Percentiles rank a stretch among this genome's conserved stretches.
Conservation (phyloP, 805 yeast genomes). For the Crinitomyces ghanaensis region DNA sequence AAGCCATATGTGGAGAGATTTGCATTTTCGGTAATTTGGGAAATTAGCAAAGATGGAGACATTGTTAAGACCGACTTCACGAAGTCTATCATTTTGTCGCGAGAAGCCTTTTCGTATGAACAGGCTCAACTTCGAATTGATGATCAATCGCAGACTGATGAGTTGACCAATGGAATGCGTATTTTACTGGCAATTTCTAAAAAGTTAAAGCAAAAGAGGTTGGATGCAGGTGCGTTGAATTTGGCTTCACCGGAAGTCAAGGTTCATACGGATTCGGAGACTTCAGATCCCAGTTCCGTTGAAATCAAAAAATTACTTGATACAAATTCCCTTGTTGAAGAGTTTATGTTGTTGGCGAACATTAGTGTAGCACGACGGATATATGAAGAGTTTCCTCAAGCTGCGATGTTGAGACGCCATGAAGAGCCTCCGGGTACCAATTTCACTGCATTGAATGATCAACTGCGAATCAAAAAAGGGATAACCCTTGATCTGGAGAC, state of each 20-base stretch:
- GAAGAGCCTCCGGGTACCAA: constrained; percentile 95
- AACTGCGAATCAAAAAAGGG: constrained; percentile 70
- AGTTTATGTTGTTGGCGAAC: constrained; percentile 95
- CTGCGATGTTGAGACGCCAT: constrained; percentile 97
- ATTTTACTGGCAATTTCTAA: constrained; percentile 69
- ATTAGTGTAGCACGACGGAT: constrained; percentile 91
- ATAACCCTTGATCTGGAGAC: constrained; percentile 69
- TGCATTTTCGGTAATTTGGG: constrained; percentile 96
- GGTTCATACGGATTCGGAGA: constrained; percentile 93
- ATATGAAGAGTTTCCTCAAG: constrained; percentile 88
- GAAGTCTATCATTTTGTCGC: constrained; percentile 80
- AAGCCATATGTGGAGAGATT: constrained; percentile 92
- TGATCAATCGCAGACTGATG: constrained; percentile 64
- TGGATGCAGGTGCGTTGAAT: constrained; percentile 93
- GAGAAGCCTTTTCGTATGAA: constrained; percentile 92
- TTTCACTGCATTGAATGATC: constrained; percentile 81
- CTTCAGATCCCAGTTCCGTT: constrained; percentile 92
- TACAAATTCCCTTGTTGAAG: constrained; percentile 94
- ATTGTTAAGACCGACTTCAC: constrained; percentile 68
- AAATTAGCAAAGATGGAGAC: constrained; percentile 74
- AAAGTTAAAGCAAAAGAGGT: constrained; percentile 69
- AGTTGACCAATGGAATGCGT: constrained; percentile 82
- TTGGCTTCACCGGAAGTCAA: constrained; percentile 97
- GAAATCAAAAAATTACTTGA: constrained; percentile 81
- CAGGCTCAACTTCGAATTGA: constrained; percentile 88